Conservation (phyloP, 306 rosid species). For the barrel medic (Medicago truncatula) region MtrunA17r5.0-ANR NC_053044.1:36155001-36155500, state of each 20-base stretch:
- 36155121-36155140: slow-evolving; percentile 15
- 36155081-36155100: not conserved
- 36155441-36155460: slow-evolving; percentile 71
- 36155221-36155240: not conserved
- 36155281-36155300: slow-evolving; percentile 78
- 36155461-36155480: slow-evolving; percentile 68
- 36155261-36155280: slow-evolving; percentile 87
- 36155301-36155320: slow-evolving; percentile 91
- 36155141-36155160: slow-evolving; percentile 6
- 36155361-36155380: slow-evolving; percentile 41
- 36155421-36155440: slow-evolving; percentile 29
- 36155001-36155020: not conserved
- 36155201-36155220: slow-evolving; percentile 19
- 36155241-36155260: not conserved
- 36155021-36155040: slow-evolving; percentile 11
- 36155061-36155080: slow-evolving; percentile 20
- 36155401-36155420: not conserved
- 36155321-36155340: slow-evolving; percentile 83
- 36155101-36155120: slow-evolving; percentile 2
- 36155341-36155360: slow-evolving; percentile 86
- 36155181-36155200: not conserved
- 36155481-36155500: slow-evolving; percentile 84
- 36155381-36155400: slow-evolving; percentile 29
- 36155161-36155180: slow-evolving; percentile 16
- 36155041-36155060: slow-evolving; percentile 16